These are phyloP conservation scores for Ensete glaucum DNA, from an alignment of 176 grass and related monocot species.

Conservation along the genomic window DNA sequence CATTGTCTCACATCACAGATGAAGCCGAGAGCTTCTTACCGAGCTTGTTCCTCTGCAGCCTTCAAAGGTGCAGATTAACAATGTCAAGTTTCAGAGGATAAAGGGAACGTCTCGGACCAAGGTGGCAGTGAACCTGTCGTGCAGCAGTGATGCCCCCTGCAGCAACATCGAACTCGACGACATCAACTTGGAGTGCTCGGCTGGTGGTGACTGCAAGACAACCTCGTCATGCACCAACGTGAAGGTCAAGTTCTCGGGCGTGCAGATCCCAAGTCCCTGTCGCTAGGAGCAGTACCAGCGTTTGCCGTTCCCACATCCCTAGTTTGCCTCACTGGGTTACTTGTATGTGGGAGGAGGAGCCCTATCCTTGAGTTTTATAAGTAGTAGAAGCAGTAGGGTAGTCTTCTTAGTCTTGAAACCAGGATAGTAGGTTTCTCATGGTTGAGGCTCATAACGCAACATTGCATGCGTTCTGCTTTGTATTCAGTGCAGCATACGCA, in stretches of 20 bases:
- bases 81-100: conserved; percentile 52
- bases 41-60: not conserved
- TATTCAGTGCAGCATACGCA: too few species aligned
- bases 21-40: not conserved
- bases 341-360: too few species aligned
- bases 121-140: conserved; percentile 41
- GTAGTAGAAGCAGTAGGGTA: too few species aligned
- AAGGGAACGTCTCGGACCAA: conserved; percentile 44
- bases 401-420: too few species aligned
- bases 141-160: conserved; percentile 43
- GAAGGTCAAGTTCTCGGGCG: not conserved
- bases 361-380: too few species aligned
- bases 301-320: too few species aligned
- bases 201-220: not conserved
- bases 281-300: too few species aligned
- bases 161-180: conserved; percentile 45
- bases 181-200: conserved; percentile 29
- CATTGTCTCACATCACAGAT: not conserved
- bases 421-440: too few species aligned
- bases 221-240: not conserved
- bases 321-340: too few species aligned
- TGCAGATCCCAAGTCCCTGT: not conserved
- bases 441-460: too few species aligned
- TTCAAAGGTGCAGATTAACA: conserved; percentile 37
- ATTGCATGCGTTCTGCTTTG: too few species aligned